Evolutionary conservation across 441 rosid genomes (phyloP), one percentile per base, ranked within the genome.

Genomic region (Mallotus repandus): DNA sequence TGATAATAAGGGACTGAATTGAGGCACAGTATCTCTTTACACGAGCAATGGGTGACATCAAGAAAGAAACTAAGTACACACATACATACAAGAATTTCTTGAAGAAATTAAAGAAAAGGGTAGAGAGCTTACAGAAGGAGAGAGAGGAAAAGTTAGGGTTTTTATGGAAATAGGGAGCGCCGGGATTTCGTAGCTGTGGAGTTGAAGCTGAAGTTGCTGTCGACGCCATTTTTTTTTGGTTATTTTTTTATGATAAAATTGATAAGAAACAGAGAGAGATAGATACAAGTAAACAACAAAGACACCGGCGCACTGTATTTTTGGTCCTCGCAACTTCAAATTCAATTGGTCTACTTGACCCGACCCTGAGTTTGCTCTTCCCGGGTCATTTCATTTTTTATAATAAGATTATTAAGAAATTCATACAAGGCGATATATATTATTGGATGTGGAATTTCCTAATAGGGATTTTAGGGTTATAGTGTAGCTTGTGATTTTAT

Each of bases 51-150:
- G 66, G 57, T 43, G 14, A 70, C 29, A 68, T 12, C 4, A 38
- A 19, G n/a, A 68, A 43, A 68, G 32, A 53, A 53, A 16, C 56
- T 14, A 67, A 14, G 56, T 56, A 19, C 54, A 7, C 0, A 12
- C 29, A 25, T 25, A 25, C 29, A 25, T 25, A 25, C 29, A 55
- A 54, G 9, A 32, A 57, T 52, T 29, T 45, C 66, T 16, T 18
- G 12, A 56, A 49, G 45, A 71, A 60, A 59, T 10, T 41, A 25
- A 25, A 25, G 29, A 52, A 22, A 71, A 15, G 18, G 46, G n/a
- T 0, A 38, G 48, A 65, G 22, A 59, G 49, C 73, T 67, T 61
- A 71, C 80, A 72, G 76, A 68, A 72, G 60, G 80, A 77, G 61
- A 77, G 73, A 41, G 67, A 72, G 19, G 65, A 46, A 72, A 56